Percentiles rank a stretch among this genome's conserved stretches.
Evolutionary conservation across 148 eudicot species (phyloP).

Genomic region (Camellia japonica): DNA sequence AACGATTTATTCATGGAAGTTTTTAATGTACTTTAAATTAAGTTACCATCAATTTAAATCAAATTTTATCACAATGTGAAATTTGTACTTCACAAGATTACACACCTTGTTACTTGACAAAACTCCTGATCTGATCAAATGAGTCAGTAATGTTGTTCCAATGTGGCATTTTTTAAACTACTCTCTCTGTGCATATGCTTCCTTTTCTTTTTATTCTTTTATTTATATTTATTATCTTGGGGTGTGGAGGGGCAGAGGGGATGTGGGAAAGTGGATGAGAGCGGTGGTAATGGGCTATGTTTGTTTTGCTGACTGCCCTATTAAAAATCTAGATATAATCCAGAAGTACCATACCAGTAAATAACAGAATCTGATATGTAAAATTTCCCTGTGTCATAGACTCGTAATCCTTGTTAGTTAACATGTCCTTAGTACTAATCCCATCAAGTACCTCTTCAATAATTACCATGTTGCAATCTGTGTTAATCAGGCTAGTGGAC

Average conservation of each 20-base stretch:
- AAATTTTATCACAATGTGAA: neutral
- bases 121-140: neutral
- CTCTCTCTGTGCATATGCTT: neutral
- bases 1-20: neutral
- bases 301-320: too few relatives aligned
- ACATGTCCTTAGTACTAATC: neutral
- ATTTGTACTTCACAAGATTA: neutral
- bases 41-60: neutral
- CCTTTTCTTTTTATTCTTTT: neutral
- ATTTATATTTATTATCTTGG: neutral
- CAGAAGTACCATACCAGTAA: neutral
- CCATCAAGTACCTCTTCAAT: neutral
- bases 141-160: neutral
- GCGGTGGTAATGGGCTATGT: neutral
- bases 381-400: neutral
- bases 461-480: neutral
- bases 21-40: neutral
- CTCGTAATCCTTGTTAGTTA: neutral
- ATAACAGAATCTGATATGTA: neutral
- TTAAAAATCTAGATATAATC: neutral
- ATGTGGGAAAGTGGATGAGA: neutral
- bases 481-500: constrained; percentile 51
- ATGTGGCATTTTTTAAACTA: neutral
- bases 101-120: neutral
- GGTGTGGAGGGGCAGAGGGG: neutral